Evolutionary conservation across 176 grass and related monocot species (phyloP).

Genomic region (Carex kokanica): DNA sequence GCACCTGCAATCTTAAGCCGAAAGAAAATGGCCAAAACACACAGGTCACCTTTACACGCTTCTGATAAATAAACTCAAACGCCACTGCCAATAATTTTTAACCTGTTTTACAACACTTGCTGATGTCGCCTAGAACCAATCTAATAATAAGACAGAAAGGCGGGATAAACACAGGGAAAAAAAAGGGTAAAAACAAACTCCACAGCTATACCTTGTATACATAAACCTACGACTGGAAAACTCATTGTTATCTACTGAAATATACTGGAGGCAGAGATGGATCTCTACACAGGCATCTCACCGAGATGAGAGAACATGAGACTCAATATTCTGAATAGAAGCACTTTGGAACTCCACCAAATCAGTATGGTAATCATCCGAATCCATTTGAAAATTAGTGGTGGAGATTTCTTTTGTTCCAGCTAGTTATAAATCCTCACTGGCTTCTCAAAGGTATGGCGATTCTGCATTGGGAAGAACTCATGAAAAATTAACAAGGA

Average conservation of each 20-base stretch:
- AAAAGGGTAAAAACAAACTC: constrained; percentile 20
- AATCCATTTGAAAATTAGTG: constrained; percentile 32
- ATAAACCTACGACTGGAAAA: constrained; percentile 40
- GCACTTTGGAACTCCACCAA: constrained; percentile 34
- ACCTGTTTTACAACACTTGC: constrained; percentile 26
- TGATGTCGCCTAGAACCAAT: constrained; percentile 24
- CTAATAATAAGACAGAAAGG: constrained; percentile 27
- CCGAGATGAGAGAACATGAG: constrained; percentile 21
- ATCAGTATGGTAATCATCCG: constrained; percentile 23
- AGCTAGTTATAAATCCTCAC: constrained; percentile 97
- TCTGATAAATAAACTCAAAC: constrained; percentile 5
- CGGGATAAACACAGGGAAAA: constrained; percentile 40
- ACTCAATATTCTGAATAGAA: constrained; percentile 23
- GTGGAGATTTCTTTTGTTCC: constrained; percentile 21
- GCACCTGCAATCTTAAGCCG: constrained; percentile 1
- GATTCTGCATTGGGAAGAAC: constrained; percentile 55
- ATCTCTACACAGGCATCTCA: constrained; percentile 55
- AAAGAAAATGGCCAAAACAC: constrained; percentile 14
- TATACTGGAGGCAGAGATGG: constrained; percentile 32
- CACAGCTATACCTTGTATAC: constrained; percentile 45
- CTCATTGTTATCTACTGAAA: constrained; percentile 63
- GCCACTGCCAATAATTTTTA: constrained; percentile 21
- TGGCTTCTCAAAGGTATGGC: constrained; percentile 87
- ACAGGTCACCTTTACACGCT: constrained; percentile 25
- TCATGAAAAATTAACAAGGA: constrained; percentile 13